Evolutionary conservation across 129 eudicot species (phyloP), one percentile per base, ranked within the genome.

Genomic region (Saussurea involucrata): DNA sequence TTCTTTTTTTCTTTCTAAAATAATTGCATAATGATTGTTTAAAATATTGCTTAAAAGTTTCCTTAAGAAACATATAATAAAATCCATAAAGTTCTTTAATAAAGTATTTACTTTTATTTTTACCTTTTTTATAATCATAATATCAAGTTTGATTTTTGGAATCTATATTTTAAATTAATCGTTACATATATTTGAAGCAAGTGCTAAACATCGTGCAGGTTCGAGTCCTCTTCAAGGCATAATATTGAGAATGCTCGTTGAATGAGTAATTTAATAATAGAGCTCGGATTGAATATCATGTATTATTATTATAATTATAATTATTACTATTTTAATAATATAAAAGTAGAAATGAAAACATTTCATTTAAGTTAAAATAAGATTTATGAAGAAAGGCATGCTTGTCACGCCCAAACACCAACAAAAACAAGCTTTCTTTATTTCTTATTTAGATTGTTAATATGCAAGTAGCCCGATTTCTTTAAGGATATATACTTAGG

Each of bases 21-120:
- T 32, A 46, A 68, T 77, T 76, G 58, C 33, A 67, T 67, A 49
- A 67, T 34, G 67, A 76, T 66, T 21, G 66, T 12, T 66, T 24
- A 28, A 28, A 28, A 36, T 36, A 10, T 36, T 11, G 7, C 1
- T 28, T 12, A n/a, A 42, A 44, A 44, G 55, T 15, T 44, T 44
- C 55, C 5, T 44, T 17, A 46, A 49, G n/a, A 49, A 49, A 17
- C 58, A 49, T 49, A 36, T 36, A 12, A 12, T 15, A 3, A 46
- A 46, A 46, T 49, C 58, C 18, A 4, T 15, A 53, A 53, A 2
- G 20, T 15, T n/a, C 20, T n/a, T 53, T 53, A 17, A 53, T 53
- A 53, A 53, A 53, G n/a, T 53, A n/a, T 17, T 53, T 53, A 53
- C 4, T 53, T 17, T 53, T 53, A 17, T n/a, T 17, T 53, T 53